Conservation (phyloP, 192 early-diverging fungal genomes). For the Coemansia sp. region DNA sequence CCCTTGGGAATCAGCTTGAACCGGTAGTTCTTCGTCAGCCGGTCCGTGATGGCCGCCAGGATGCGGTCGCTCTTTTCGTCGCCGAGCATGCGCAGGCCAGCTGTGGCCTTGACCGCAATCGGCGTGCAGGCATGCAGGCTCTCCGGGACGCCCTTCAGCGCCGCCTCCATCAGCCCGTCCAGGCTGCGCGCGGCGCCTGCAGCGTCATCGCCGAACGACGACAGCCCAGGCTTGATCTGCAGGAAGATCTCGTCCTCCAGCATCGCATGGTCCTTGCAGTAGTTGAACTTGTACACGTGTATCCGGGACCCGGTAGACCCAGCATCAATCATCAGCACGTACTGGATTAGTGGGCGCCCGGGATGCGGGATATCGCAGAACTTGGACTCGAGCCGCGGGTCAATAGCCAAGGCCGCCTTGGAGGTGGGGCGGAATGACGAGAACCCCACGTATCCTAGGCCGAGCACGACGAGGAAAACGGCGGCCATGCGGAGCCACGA, state of each 20-base stretch:
- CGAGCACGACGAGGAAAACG: constrained; percentile 6
- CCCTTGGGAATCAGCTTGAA: constrained; percentile 71
- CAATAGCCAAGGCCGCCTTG: constrained; percentile 1
- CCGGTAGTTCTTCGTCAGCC: constrained; percentile 71
- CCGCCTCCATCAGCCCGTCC: constrained; percentile 72
- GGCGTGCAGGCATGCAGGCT: constrained; percentile 78
- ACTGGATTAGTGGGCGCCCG: constrained; percentile 76
- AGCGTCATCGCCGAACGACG: constrained; percentile 66
- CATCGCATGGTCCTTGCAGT: constrained; percentile 78
- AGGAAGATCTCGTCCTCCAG: constrained; percentile 91
- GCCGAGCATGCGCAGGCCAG: constrained; percentile 83
- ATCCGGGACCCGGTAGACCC: constrained; percentile 96
- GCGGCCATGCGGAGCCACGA: constrained; percentile 26
- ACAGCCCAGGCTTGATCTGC: constrained; percentile 82
- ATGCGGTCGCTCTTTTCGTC: constrained; percentile 69
- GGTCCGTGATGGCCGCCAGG: constrained; percentile 65
- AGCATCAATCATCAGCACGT: constrained; percentile 93
- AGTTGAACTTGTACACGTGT: constrained; percentile 95
- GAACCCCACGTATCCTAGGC: constrained; percentile 28
- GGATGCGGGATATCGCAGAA: constrained; percentile 64
- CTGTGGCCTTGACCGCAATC: constrained; percentile 93
- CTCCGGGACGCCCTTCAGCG: constrained; percentile 70
- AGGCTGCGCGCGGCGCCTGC: constrained; percentile 77
- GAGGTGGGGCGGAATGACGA: constrained; percentile 6
- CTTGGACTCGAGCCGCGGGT: constrained; percentile 52